phyloP scores from a whole-genome alignment of 1,139 yeast species.

The Debaryomyces nepalensis region DNA sequence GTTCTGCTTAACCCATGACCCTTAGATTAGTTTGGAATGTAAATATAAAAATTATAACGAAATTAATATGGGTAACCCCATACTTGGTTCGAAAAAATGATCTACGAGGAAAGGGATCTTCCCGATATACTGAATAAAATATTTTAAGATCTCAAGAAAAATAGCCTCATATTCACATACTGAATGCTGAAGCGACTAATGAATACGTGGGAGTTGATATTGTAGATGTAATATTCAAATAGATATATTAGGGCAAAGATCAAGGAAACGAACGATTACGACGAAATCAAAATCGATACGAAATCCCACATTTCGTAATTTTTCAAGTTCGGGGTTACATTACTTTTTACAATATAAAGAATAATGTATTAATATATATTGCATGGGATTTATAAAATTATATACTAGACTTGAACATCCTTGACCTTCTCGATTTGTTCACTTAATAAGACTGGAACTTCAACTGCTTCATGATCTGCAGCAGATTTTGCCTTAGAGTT shows the following conservation, averaged over 20 bases:
- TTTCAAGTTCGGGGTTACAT: too few species aligned
- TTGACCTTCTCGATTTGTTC: constrained; percentile 46
- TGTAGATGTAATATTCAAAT: background rate
- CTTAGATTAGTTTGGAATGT: too few species aligned
- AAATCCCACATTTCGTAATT: background rate
- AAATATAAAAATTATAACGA: too few species aligned
- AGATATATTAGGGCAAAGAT: background rate
- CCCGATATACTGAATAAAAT: background rate
- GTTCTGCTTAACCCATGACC: too few species aligned
- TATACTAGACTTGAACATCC: constrained; percentile 33
- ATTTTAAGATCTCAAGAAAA: background rate
- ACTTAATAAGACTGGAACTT: constrained; percentile 46
- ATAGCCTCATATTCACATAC: background rate
- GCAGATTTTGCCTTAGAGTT: constrained; percentile 9
- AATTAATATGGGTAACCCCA: too few species aligned
- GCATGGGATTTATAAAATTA: background rate
- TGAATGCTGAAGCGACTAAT: background rate
- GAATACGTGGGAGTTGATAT: background rate
- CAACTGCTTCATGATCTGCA: constrained; percentile 45
- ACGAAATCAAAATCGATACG: too few species aligned
- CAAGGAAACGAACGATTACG: too few species aligned
- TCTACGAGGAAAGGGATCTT: background rate
- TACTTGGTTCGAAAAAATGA: too few species aligned
- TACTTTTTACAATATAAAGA: too few species aligned
- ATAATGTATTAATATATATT: too few species aligned